phyloP scores from a whole-genome alignment of 2,329 filamentous ascomycete genomes.

The Fonsecaea erecta region DNA sequence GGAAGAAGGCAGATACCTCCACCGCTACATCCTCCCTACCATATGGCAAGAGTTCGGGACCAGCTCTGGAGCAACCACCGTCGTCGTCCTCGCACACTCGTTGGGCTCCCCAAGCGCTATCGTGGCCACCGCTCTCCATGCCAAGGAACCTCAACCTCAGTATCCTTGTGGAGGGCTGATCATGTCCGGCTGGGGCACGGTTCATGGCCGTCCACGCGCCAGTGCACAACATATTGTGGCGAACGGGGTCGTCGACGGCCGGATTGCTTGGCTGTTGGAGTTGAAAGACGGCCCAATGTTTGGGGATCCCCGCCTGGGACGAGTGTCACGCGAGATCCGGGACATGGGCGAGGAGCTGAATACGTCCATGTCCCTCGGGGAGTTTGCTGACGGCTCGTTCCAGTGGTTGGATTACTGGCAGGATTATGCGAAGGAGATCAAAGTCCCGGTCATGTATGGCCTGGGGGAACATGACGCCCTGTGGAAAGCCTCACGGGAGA shows the following conservation, averaged over 20 bases:
- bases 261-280: constrained; percentile 8
- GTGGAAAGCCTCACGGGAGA: constrained; percentile 8
- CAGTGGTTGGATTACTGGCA: constrained; percentile 12
- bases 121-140: constrained; percentile 10
- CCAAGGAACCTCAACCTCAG: neutral
- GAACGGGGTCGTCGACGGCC: neutral
- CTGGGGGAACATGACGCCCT: constrained; percentile 9
- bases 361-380: constrained; percentile 8
- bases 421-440: constrained; percentile 8
- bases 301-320: neutral
- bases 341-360: neutral
- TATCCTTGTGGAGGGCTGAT: constrained; percentile 10
- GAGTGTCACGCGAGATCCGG: constrained; percentile 1
- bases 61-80: constrained; percentile 4
- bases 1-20: constrained; percentile 18
- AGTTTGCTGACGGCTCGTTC: constrained; percentile 9
- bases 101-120: constrained; percentile 7
- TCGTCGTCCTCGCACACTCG: constrained; percentile 10
- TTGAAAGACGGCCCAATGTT: constrained; percentile 17
- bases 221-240: neutral
- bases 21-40: constrained; percentile 7
- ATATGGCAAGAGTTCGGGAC: constrained; percentile 14
- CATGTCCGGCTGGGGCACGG: constrained; percentile 17
- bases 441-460: constrained; percentile 8
- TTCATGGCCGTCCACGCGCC: neutral